Base-by-base conservation (phyloP, 1,139 yeast genomes). In the Debaryomycetaceae sp. region DNA sequence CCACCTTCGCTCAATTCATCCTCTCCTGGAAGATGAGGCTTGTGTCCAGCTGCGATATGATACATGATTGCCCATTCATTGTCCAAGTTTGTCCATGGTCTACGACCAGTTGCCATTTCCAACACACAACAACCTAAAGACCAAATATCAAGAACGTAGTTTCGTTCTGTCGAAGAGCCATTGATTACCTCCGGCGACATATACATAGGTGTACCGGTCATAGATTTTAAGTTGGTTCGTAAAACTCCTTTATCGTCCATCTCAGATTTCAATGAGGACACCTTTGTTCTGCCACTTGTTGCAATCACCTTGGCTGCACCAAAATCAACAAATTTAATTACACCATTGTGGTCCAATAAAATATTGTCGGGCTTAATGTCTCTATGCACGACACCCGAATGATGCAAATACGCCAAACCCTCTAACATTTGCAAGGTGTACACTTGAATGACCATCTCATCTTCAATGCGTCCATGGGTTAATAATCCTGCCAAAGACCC, bases 61-160 rank as follows among this genome's bases (percentile, higher is more conserved):
- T 91, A 93, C 98, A 93, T 91, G 42, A 93, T 89, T 1, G 98
- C 97, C 96, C 96, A 93, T 62, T 91, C 98, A 59, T 93, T 93
- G 60, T 93, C 99, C 52, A 90, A 72, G 62, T 90, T 87, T 14
- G 95, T 88, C 95, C 95, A 86, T 24, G 95, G 95, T 51, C 93
- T 70, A 54, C 86, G 75, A 13, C 95, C 95, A 0, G 93, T 85
- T 3, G 88, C 84, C 95, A 86, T 86, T 60, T 86, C 93, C 33
- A 85, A 64, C 2, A 85, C 84, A 65, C 90, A 86, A 59, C 95
- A 86, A 6, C 95, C 95, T 38, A 86, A 69, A 1, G 95, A 85
- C 95, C 95, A 86, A 31, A 86, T 81, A 63, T 86, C 99, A 41
- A 84, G 83, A 6, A 85, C 83, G 1, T 95, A 95, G 55, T 78